These are phyloP conservation scores for Syncephalis plumigaleata DNA, from an alignment of 371 early-diverging fungal species.

Conservation along the genomic window DNA sequence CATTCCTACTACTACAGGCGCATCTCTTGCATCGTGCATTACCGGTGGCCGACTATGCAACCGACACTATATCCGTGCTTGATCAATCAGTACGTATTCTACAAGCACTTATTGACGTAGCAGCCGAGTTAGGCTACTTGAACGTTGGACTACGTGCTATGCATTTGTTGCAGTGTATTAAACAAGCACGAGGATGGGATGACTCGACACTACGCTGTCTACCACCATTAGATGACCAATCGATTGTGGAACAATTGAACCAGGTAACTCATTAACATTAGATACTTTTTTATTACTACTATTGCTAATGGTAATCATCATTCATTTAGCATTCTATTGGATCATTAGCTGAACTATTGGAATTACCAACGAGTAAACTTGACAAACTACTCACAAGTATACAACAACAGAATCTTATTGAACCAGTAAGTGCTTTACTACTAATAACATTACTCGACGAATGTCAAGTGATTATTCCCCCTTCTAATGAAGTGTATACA, in stretches of 20 bases:
- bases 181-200: slow-evolving; percentile 72
- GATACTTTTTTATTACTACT: no score
- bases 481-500: no score
- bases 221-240: slow-evolving; percentile 30
- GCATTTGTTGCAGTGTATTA: slow-evolving; percentile 67
- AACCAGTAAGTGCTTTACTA: no score
- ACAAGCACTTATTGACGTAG: slow-evolving; percentile 82
- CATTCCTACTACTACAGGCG: slow-evolving; percentile 73
- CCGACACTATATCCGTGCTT: slow-evolving; percentile 81
- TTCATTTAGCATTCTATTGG: slow-evolving; percentile 2
- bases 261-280: neutral
- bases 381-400: no score
- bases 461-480: no score
- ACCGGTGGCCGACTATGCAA: slow-evolving; percentile 76
- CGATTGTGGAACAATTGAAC: slow-evolving; percentile 4
- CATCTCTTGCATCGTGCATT: slow-evolving; percentile 49
- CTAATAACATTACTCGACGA: no score
- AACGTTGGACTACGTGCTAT: slow-evolving; percentile 43
- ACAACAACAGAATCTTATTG: no score
- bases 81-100: slow-evolving; percentile 82
- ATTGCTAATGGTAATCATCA: slow-evolving; percentile 7
- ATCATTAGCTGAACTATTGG: slow-evolving; percentile 15
- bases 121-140: slow-evolving; percentile 50
- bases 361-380: neutral
- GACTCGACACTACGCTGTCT: slow-evolving; percentile 54